A percentile compares a stretch with the other conserved stretches of the same genome.
Conservation (phyloP, 805 yeast species). For the Jamesozyma spencerorum region DNA sequence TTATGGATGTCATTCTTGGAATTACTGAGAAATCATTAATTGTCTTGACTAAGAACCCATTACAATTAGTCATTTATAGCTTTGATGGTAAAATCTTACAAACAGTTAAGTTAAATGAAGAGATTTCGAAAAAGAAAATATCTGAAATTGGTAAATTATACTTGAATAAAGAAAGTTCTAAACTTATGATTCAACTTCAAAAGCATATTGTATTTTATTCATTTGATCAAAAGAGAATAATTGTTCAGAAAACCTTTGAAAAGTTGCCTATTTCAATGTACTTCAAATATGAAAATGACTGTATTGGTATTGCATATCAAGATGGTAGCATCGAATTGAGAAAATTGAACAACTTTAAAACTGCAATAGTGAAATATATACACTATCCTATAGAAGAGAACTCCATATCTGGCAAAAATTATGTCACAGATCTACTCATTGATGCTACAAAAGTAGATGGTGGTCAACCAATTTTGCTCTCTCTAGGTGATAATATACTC, state of each 20-base stretch:
- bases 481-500: conserved; percentile 8
- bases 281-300: conserved; percentile 10
- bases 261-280: conserved; percentile 9
- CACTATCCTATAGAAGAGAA: conserved; percentile 7
- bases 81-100: conserved; percentile 24
- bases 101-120: conserved; percentile 14
- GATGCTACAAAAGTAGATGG: conserved; percentile 7
- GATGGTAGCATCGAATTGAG: conserved; percentile 22
- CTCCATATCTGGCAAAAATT: not conserved
- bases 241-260: conserved; percentile 10
- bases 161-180: conserved; percentile 26
- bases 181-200: conserved; percentile 19
- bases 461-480: conserved; percentile 6
- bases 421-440: conserved; percentile 1
- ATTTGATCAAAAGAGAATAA: conserved; percentile 24
- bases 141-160: conserved; percentile 8
- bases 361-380: conserved; percentile 9
- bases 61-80: conserved; percentile 19
- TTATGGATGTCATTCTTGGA: conserved; percentile 20
- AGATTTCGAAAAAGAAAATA: conserved; percentile 5
- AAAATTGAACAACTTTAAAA: conserved; percentile 14
- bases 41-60: conserved; percentile 16
- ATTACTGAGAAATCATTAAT: conserved; percentile 29
- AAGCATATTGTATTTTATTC: conserved; percentile 22
- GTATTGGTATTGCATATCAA: conserved; percentile 12